These are phyloP conservation scores for Ceratobasidium sp. DNA, from an alignment of 1,284 basidiomycete species.

Conservation along the genomic window DNA sequence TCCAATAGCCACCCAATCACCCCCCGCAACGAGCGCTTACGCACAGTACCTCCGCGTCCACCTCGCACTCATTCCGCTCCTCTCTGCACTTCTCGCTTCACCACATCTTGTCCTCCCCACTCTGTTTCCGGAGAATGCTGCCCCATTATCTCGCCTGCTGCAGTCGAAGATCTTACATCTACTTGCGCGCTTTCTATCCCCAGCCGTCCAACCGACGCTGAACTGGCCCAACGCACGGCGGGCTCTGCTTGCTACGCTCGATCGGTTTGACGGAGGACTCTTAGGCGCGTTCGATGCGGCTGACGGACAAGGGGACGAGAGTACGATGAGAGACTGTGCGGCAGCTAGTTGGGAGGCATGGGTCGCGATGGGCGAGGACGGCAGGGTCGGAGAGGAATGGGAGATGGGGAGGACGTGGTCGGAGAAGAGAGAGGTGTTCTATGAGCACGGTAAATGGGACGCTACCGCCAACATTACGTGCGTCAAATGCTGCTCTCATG, in stretches of 20 bases:
- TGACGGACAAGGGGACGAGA: constrained; percentile 77
- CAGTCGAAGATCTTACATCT: constrained; percentile 77
- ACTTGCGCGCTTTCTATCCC: constrained; percentile 79
- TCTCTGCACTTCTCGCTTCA: constrained; percentile 64
- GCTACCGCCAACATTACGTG: constrained; percentile 87
- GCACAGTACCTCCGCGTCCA: constrained; percentile 76
- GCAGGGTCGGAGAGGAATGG: constrained; percentile 71
- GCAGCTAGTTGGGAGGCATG: constrained; percentile 88
- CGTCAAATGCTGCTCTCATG: constrained; percentile 55
- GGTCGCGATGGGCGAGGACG: constrained; percentile 54
- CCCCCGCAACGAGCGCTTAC: constrained; percentile 59
- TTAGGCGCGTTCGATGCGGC: constrained; percentile 87
- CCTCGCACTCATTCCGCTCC: constrained; percentile 70
- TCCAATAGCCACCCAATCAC: constrained; percentile 49
- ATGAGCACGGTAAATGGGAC: constrained; percentile 83
- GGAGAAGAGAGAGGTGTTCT: constrained; percentile 95
- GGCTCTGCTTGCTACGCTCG: constrained; percentile 81
- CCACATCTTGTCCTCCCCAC: constrained; percentile 70
- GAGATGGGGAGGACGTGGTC: constrained; percentile 93
- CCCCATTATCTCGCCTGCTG: constrained; percentile 59
- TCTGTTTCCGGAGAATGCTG: constrained; percentile 63
- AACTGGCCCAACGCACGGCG: constrained; percentile 72
- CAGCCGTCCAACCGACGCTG: constrained; percentile 70
- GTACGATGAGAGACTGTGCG: constrained; percentile 81
- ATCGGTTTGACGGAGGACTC: constrained; percentile 87